Percentiles rank a stretch among this genome's conserved stretches.
Conservation (phyloP, 208 protist species). For the Novymonas esmeraldas region DNA sequence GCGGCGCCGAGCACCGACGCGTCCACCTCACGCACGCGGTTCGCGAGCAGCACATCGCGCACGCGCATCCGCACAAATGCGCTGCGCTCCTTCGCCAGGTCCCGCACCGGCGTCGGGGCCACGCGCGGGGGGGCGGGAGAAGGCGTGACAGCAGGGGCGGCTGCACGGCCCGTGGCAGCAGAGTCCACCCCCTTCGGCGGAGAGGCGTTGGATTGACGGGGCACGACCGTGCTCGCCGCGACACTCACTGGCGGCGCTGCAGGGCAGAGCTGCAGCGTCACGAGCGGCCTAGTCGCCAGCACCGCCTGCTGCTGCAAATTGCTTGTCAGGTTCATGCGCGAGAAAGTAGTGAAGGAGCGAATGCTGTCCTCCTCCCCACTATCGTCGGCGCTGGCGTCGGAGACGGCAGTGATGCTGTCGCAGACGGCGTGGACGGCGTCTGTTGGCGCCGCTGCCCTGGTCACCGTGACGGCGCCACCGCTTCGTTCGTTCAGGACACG, state of each 20-base stretch:
- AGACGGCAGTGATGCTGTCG: neutral
- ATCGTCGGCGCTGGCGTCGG: constrained; percentile 11
- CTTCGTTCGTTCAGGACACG: constrained; percentile 3
- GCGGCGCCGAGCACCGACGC: constrained; percentile 17
- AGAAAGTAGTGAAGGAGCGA: constrained; percentile 31
- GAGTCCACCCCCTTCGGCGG: too few species aligned
- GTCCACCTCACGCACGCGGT: constrained; percentile 25
- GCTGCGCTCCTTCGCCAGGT: constrained; percentile 1
- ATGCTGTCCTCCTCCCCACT: constrained; percentile 18
- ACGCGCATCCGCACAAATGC: constrained; percentile 41
- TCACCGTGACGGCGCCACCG: constrained; percentile 10
- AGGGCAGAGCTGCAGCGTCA: neutral
- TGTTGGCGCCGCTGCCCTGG: neutral
- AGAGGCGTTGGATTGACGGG: too few species aligned
- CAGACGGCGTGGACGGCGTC: neutral
- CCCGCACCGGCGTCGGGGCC: neutral
- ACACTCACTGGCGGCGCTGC: too few species aligned
- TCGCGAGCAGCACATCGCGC: constrained; percentile 43
- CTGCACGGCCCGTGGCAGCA: too few species aligned
- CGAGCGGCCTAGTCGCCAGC: neutral
- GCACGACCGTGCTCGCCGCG: too few species aligned
- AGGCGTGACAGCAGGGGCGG: neutral
- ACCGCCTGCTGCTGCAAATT: neutral
- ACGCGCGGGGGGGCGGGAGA: neutral
- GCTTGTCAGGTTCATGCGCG: constrained; percentile 29